Conservation (phyloP, 2,329 filamentous ascomycete genomes). For the Cercospora zeina region DNA sequence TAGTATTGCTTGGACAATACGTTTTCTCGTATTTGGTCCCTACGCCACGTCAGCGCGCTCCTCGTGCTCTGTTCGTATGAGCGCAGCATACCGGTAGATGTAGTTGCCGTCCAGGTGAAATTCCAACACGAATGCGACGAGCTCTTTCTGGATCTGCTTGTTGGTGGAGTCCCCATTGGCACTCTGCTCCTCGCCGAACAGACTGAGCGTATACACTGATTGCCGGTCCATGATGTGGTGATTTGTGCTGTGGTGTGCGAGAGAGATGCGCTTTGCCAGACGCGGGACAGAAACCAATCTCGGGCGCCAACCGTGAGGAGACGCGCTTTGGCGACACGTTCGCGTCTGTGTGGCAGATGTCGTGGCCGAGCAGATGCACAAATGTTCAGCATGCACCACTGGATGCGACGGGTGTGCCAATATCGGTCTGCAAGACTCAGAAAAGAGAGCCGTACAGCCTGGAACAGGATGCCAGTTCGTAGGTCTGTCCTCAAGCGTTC, state of each 20-base stretch:
- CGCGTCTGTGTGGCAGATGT: conserved; percentile 11
- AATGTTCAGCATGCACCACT: too few relatives aligned
- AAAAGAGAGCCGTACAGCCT: too few relatives aligned
- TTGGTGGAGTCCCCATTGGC: conserved; percentile 41
- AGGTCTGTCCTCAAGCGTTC: too few relatives aligned
- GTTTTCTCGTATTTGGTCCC: conserved; percentile 94
- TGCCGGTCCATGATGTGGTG: conserved; percentile 71
- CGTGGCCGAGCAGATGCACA: not conserved
- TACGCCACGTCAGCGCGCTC: conserved; percentile 46
- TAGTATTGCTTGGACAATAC: conserved; percentile 91
- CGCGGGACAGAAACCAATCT: conserved; percentile 2
- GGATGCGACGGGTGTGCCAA: too few relatives aligned
- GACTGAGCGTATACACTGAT: conserved; percentile 80
- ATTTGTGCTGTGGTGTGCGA: conserved; percentile 13
- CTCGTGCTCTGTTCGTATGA: not conserved
- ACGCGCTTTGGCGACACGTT: conserved; percentile 13
- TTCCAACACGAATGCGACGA: conserved; percentile 88
- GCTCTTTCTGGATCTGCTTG: conserved; percentile 67
- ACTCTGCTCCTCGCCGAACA: conserved; percentile 58
- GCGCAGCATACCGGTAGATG: conserved; percentile 74
- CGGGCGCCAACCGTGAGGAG: conserved; percentile 4
- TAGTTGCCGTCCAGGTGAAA: conserved; percentile 94
- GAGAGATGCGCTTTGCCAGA: conserved; percentile 8
- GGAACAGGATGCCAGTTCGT: too few relatives aligned
- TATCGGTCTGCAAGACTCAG: too few relatives aligned